phyloP scores from a whole-genome alignment of 768 basidiomycete species.

The Termitomyces sp. region DNA sequence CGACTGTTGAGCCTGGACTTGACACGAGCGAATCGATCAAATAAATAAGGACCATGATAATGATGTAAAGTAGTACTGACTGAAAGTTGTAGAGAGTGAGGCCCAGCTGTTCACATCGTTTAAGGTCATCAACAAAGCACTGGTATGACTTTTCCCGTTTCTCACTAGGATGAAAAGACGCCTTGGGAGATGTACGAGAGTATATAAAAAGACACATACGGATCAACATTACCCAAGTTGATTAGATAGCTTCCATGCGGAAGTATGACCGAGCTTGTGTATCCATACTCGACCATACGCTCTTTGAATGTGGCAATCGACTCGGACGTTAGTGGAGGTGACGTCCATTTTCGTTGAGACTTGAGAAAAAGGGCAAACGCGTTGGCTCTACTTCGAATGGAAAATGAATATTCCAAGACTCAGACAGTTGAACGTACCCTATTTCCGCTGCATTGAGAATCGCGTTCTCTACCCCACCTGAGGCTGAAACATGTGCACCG shows the following conservation, averaged over 20 bases:
- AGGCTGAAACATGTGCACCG: slow-evolving; percentile 80
- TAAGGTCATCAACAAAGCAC: slow-evolving; percentile 81
- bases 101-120: slow-evolving; percentile 72
- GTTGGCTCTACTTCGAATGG: slow-evolving; percentile 49
- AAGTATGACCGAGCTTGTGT: slow-evolving; percentile 56
- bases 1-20: slow-evolving; percentile 81
- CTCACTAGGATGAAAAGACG: slow-evolving; percentile 27
- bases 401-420: neutral
- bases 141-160: slow-evolving; percentile 69
- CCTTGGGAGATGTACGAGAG: neutral
- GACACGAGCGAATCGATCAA: neutral
- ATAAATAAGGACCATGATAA: neutral
- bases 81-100: slow-evolving; percentile 80
- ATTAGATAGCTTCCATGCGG: slow-evolving; percentile 86
- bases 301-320: slow-evolving; percentile 56
- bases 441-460: slow-evolving; percentile 65
- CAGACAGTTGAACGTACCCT: slow-evolving; percentile 38
- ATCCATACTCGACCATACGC: slow-evolving; percentile 56
- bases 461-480: slow-evolving; percentile 75
- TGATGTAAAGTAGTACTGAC: slow-evolving; percentile 36
- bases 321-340: slow-evolving; percentile 48
- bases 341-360: slow-evolving; percentile 78
- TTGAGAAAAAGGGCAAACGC: slow-evolving; percentile 84
- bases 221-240: slow-evolving; percentile 78
- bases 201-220: slow-evolving; percentile 35